These are phyloP conservation scores for Kurtzmaniella quercitrusa DNA, from an alignment of 1,139 yeast species.

Conservation along the genomic window DNA sequence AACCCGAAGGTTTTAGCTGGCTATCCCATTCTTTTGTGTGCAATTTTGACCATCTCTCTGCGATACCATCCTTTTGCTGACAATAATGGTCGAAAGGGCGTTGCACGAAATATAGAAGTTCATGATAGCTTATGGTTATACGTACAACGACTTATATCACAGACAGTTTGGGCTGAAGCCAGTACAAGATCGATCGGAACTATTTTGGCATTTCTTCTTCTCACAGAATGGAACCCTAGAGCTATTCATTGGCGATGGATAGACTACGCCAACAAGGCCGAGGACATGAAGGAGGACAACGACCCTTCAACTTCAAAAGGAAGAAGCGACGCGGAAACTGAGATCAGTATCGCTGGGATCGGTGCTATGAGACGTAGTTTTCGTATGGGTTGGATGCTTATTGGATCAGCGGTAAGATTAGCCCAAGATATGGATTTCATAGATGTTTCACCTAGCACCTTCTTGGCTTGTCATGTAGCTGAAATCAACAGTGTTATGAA, in stretches of 20 bases:
- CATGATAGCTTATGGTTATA: constrained; percentile 82
- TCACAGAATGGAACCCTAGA: constrained; percentile 93
- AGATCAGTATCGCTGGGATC: constrained; percentile 62
- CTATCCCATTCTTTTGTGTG: constrained; percentile 76
- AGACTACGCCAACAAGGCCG: constrained; percentile 74
- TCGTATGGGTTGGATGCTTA: constrained; percentile 91
- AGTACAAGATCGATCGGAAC: constrained; percentile 86
- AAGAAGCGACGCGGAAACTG: constrained; percentile 17
- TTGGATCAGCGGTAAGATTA: constrained; percentile 80
- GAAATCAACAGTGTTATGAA: constrained; percentile 77
- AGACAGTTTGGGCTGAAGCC: constrained; percentile 94
- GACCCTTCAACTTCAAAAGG: constrained; percentile 9
- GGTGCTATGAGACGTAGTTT: constrained; percentile 86
- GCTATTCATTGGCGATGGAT: constrained; percentile 89
- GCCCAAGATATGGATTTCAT: constrained; percentile 86
- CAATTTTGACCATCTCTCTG: constrained; percentile 75
- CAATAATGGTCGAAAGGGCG: constrained; percentile 25
- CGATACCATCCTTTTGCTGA: constrained; percentile 62
- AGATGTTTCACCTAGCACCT: constrained; percentile 69
- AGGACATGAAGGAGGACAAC: constrained; percentile 22
- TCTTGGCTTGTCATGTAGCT: constrained; percentile 78
- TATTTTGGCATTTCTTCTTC: constrained; percentile 75
- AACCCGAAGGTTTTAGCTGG: constrained; percentile 63
- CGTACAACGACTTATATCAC: constrained; percentile 77
- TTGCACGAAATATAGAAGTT: constrained; percentile 52